Percentiles rank a stretch among this genome's conserved stretches.
These are phyloP conservation scores for Leptomonas seymouri DNA, from an alignment of 208 protist genomes.

Conservation along the genomic window DNA sequence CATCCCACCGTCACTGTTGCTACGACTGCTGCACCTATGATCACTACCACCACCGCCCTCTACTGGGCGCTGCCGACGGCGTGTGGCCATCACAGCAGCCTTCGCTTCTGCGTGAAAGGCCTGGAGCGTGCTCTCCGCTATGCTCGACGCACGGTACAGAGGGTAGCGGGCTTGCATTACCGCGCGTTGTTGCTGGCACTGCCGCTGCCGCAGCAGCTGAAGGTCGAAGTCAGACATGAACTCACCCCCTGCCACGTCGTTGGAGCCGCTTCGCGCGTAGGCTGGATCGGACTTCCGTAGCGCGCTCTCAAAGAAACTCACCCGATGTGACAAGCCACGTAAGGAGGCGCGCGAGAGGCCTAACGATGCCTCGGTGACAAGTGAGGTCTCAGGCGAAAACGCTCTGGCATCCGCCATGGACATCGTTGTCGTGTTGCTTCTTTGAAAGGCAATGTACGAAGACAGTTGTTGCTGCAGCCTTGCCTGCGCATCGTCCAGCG, in stretches of 20 bases:
- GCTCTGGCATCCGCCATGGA: not conserved
- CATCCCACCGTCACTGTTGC: not conserved
- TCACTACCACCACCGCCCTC: not conserved
- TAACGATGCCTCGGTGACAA: not conserved
- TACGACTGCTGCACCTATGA: not conserved
- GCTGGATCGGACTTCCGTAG: constrained; percentile 23
- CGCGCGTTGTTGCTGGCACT: constrained; percentile 25
- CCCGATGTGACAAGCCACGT: constrained; percentile 4
- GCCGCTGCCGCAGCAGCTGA: constrained; percentile 1
- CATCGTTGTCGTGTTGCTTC: not conserved
- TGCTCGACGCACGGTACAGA: constrained; percentile 64
- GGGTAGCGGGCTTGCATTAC: constrained; percentile 43
- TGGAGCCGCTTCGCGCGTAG: not conserved
- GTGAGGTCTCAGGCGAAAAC: constrained; percentile 3
- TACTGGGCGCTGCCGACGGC: not conserved
- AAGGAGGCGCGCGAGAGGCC: constrained; percentile 5
- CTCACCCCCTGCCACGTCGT: constrained; percentile 9
- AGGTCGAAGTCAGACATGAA: constrained; percentile 17
- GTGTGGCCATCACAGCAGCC: constrained; percentile 12
- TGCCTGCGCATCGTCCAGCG: not conserved
- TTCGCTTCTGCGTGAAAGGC: constrained; percentile 28
- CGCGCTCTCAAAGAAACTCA: constrained; percentile 34
- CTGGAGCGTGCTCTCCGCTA: constrained; percentile 74
- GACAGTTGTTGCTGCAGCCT: constrained; percentile 13
- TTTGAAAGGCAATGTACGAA: constrained; percentile 22